phyloP scores from a whole-genome alignment of 345 rosid genomes.

The Bruguiera gymnorhiza region DNA sequence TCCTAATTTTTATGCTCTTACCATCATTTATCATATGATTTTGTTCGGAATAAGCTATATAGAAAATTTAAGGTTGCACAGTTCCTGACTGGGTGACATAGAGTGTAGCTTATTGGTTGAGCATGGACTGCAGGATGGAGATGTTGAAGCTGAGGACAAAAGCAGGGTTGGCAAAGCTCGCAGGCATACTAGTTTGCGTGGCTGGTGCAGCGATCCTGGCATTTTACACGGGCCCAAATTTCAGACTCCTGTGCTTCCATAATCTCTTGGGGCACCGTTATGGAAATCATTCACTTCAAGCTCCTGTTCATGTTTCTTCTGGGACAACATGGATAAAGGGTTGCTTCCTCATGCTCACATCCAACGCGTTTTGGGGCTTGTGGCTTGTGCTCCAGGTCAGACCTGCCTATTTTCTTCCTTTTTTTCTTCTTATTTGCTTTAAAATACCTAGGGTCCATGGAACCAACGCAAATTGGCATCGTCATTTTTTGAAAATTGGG shows the following conservation, averaged over 20 bases:
- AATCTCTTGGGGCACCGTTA: conserved; percentile 24
- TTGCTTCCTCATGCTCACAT: conserved; percentile 68
- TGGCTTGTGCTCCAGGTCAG: conserved; percentile 90
- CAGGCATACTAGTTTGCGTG: conserved; percentile 58
- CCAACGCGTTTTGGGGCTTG: conserved; percentile 66
- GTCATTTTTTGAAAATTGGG: no score
- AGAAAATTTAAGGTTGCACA: no score
- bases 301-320: conserved; percentile 35
- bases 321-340: conserved; percentile 75
- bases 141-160: conserved; percentile 46
- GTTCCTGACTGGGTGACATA: no score
- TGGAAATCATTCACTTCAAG: conserved; percentile 15
- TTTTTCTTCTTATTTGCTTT: not conserved
- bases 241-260: conserved; percentile 41
- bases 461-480: no score
- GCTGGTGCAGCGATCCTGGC: conserved; percentile 68
- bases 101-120: not conserved
- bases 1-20: not conserved
- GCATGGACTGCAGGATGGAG: conserved; percentile 52
- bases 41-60: no score
- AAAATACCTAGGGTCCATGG: not conserved
- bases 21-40: no score
- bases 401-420: not conserved
- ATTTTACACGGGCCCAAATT: conserved; percentile 69
- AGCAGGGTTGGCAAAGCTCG: conserved; percentile 64